Evolutionary conservation across 352 stramenopile species (phyloP), one percentile per base, ranked within the genome.

Genomic region (Globisporangium cylindrosporum): DNA sequence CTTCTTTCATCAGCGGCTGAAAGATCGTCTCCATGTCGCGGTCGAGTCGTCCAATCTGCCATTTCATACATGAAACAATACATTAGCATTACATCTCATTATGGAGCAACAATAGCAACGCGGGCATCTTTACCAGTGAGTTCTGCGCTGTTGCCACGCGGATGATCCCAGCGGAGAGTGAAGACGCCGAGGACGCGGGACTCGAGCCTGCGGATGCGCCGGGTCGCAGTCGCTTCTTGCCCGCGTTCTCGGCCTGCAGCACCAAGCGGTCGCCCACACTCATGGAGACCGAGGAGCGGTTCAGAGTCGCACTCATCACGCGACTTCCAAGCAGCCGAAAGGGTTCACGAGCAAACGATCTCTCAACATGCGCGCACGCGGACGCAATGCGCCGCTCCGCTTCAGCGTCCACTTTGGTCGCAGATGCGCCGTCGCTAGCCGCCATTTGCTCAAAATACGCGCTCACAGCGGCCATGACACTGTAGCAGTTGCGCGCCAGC

Each of bases 401-500:
- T 7, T 70, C 62, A 0, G 74, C 58, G 9, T 84, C 73, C 8
- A 32, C 29, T 46, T 46, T 27, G 4, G 9, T 55, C 7, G 62
- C 20, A 5, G 36, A 29, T 1, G 27, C 51, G 14, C 38, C 38
- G 12, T 3, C 43, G 1, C n/a, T 36, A 10, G 68, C 43, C 15
- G 66, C 56, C 64, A 81, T 25, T 9, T 70, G 77, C 65, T 95
- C 88, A 66, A 93, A 95, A 76, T 89, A 92, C 46, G 84, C 84
- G 61, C 79, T 89, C 27, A 84, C 86, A 5, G 86, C 86, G 20
- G 77, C 81, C 8, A 74, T 76, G 18, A 95, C 84, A 59, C 83
- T 89, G 70, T 86, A 93, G 74, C 83, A 91, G 62, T 92, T 92
- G 55, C 80, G 80, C 49, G 83, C 75, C 57, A 95, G 71, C 62